A percentile compares a stretch with the other conserved stretches of the same genome.
Conservation (phyloP, 306 rosid genomes). For the Corylus avellana region DNA sequence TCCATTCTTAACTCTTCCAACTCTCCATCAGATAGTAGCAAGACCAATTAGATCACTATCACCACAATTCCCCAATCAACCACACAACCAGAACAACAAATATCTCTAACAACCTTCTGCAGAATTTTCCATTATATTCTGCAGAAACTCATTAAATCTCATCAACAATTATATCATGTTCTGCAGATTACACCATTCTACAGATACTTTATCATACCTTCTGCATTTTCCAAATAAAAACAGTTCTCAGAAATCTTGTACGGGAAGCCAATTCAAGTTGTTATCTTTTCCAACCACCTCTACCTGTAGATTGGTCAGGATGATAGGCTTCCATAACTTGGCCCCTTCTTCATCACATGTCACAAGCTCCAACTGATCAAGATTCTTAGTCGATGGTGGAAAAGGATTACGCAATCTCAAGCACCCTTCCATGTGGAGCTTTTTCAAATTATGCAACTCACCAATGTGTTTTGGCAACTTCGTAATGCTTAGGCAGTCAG, state of each 20-base stretch:
- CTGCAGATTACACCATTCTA: no score
- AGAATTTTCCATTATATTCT: no score
- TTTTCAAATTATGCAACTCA: slow-evolving; percentile 10
- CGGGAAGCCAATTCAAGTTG: slow-evolving; percentile 38
- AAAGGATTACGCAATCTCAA: slow-evolving; percentile 8
- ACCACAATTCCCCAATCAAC: no score
- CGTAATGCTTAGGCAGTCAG: slow-evolving; percentile 33
- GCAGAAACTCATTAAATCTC: no score
- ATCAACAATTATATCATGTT: no score
- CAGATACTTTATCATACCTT: not conserved
- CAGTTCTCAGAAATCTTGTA: not conserved
- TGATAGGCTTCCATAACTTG: not conserved
- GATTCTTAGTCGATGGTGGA: slow-evolving; percentile 13
- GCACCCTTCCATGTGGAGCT: slow-evolving; percentile 32
- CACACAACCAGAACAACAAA: no score
- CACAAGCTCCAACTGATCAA: slow-evolving; percentile 23
- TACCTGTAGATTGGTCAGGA: slow-evolving; percentile 10
- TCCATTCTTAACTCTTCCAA: no score
- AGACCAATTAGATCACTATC: no score
- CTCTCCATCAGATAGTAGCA: no score
- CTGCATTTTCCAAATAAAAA: not conserved
- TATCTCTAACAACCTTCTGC: no score
- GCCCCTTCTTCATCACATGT: slow-evolving; percentile 34
- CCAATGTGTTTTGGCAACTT: slow-evolving; percentile 35
- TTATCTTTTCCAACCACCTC: slow-evolving; percentile 25